A percentile compares a stretch with the other conserved stretches of the same genome.
These are phyloP conservation scores for Macrolepiota dolichaula DNA, from an alignment of 768 basidiomycete genomes.

Conservation along the genomic window DNA sequence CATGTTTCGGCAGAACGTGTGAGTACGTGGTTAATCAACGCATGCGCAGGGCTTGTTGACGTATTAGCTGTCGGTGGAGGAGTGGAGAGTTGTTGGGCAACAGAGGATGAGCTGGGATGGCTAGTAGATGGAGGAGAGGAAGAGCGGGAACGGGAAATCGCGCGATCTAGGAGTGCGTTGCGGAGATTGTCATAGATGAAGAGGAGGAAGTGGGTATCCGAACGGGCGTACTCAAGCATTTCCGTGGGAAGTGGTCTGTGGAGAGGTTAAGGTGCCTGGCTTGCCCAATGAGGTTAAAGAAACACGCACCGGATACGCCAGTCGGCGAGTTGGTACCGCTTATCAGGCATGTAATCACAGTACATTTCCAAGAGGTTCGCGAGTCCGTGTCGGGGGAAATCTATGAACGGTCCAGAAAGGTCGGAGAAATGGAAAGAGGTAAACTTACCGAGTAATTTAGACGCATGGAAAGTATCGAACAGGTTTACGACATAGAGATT, in stretches of 20 bases:
- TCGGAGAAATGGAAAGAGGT: neutral
- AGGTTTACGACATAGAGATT: slow-evolving; percentile 90
- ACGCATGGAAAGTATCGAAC: slow-evolving; percentile 98
- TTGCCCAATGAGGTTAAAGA: neutral
- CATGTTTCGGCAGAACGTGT: slow-evolving; percentile 73
- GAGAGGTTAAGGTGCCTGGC: neutral
- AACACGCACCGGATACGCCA: slow-evolving; percentile 82
- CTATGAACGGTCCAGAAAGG: slow-evolving; percentile 31
- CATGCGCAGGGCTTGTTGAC: slow-evolving; percentile 22
- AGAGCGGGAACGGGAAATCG: slow-evolving; percentile 37
- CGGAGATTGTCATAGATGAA: slow-evolving; percentile 91
- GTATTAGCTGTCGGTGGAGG: slow-evolving; percentile 7
- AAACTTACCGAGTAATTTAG: slow-evolving; percentile 67
- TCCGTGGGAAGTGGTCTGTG: slow-evolving; percentile 74
- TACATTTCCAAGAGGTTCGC: slow-evolving; percentile 84
- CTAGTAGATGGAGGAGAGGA: slow-evolving; percentile 21
- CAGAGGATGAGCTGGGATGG: slow-evolving; percentile 18
- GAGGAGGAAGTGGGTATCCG: slow-evolving; percentile 94
- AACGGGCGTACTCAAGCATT: slow-evolving; percentile 91
- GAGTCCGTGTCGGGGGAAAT: slow-evolving; percentile 81
- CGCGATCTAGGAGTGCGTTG: slow-evolving; percentile 80
- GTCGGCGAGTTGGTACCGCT: slow-evolving; percentile 94
- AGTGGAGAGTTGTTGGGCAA: slow-evolving; percentile 16
- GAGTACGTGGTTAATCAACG: slow-evolving; percentile 62
- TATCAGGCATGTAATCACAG: slow-evolving; percentile 88